A percentile compares a stretch with the other conserved stretches of the same genome.
Conservation (phyloP, 768 basidiomycete species). For the Lactifluus subvellereus region DNA sequence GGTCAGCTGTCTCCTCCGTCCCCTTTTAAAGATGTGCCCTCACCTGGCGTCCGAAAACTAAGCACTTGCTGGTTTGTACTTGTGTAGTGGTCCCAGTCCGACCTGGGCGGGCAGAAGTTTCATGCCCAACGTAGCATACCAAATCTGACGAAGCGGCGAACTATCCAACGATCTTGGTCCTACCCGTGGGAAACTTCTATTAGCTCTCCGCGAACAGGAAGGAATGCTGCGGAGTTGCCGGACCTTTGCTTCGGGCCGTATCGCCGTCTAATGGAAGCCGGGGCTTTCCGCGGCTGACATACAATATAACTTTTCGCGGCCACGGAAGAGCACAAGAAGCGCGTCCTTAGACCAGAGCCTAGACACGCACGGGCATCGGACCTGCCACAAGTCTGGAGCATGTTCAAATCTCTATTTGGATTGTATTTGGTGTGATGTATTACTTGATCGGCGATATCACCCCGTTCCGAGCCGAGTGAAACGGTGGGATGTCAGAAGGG, state of each 20-base stretch:
- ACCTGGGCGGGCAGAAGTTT: background rate
- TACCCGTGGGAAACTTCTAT: background rate
- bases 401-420: background rate
- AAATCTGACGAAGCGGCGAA: background rate
- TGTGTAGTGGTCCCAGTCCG: background rate
- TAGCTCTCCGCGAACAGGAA: slow-evolving; percentile 46
- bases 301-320: background rate
- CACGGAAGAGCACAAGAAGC: background rate
- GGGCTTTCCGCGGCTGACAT: background rate
- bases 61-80: background rate
- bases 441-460: slow-evolving; percentile 32
- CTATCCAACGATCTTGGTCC: too few species aligned
- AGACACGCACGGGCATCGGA: background rate
- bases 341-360: background rate
- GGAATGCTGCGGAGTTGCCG: slow-evolving; percentile 39
- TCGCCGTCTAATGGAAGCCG: background rate
- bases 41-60: background rate
- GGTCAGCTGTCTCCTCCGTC: background rate
- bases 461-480: slow-evolving; percentile 57
- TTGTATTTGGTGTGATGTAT: too few species aligned
- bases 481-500: slow-evolving; percentile 64
- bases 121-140: background rate
- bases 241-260: slow-evolving; percentile 72
- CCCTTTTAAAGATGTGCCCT: background rate
- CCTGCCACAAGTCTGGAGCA: background rate